Evolutionary conservation across 805 yeast species (phyloP), one percentile per base, ranked within the genome.

Genomic region (Schwanniomyces vanrijiae): DNA sequence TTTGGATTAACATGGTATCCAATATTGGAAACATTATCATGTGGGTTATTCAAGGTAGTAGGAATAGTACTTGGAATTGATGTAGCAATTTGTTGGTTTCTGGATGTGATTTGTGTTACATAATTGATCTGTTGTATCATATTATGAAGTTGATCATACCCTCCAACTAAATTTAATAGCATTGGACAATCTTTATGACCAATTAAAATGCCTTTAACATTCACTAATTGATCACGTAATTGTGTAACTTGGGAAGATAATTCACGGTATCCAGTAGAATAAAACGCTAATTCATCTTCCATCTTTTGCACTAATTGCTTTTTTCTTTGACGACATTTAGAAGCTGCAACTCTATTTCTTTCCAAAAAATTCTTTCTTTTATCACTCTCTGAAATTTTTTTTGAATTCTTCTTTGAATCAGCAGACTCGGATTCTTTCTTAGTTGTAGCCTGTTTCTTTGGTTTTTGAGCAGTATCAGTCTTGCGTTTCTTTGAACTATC

Each of bases 301-400:
- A 94, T 85, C 55, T 85, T 86, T 48, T 81, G 83, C 28, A 90
- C 80, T 75, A 86, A 85, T 62, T 88, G 90, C 71, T 94, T 94
- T 75, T 94, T 94, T 47, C 97, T 80, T 66, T 88, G 96, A 49
- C 99, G 81, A 73, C 98, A 94, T 62, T 90, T 91, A 20, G 94
- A 83, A 0, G 99, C 99, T 0, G 99, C 99, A 8, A 94, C 82
- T 48, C 99, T 77, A 65, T 94, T 94, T 52, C 98, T 77, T 62
- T 94, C 99, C 53, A 94, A 67, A 58, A 82, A 92, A 60, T 75
- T 84, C 62, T 77, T 82, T 52, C 91, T 79, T 60, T 88, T 90
- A 11, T 67, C 71, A 24, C 59, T 70, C 37, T 41, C 44, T 48
- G 19, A 47, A 26, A 25, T n/a, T 8, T 21, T 40, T 37, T 54